Conservation (phyloP, 345 rosid genomes). For the Eutrema japonicum region DNA sequence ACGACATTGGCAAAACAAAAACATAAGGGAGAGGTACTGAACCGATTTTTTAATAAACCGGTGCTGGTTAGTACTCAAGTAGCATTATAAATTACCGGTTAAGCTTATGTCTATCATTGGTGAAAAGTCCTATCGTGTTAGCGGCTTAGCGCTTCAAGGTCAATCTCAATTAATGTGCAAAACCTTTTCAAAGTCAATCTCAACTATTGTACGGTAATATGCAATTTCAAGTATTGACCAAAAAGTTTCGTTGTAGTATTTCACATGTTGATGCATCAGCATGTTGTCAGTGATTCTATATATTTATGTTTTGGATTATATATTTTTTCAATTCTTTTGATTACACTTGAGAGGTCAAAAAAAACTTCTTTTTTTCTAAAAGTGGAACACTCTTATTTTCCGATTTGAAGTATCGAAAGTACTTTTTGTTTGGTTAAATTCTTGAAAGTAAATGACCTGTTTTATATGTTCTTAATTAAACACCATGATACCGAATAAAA, state of each 20-base stretch:
- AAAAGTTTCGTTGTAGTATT: background rate
- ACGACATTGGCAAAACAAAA: background rate
- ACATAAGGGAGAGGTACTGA: background rate
- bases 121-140: constrained; percentile 19
- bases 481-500: background rate
- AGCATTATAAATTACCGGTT: background rate
- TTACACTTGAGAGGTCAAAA: background rate
- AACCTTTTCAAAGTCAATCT: constrained; percentile 19
- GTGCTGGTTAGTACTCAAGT: constrained; percentile 4
- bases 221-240: constrained; percentile 29
- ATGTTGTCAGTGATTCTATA: background rate
- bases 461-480: background rate
- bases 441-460: background rate
- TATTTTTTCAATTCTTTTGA: background rate
- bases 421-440: background rate
- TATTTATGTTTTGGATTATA: background rate
- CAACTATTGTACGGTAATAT: constrained; percentile 28
- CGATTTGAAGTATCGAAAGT: background rate
- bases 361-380: background rate
- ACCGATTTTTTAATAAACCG: background rate
- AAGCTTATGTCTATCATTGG: constrained; percentile 22
- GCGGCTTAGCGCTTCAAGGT: constrained; percentile 4
- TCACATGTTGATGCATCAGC: constrained; percentile 8
- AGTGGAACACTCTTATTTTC: background rate
- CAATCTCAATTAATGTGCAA: constrained; percentile 21